Evolutionary conservation across 2,329 filamentous ascomycete species (phyloP).

Genomic region (Penicillium corylophilum): DNA sequence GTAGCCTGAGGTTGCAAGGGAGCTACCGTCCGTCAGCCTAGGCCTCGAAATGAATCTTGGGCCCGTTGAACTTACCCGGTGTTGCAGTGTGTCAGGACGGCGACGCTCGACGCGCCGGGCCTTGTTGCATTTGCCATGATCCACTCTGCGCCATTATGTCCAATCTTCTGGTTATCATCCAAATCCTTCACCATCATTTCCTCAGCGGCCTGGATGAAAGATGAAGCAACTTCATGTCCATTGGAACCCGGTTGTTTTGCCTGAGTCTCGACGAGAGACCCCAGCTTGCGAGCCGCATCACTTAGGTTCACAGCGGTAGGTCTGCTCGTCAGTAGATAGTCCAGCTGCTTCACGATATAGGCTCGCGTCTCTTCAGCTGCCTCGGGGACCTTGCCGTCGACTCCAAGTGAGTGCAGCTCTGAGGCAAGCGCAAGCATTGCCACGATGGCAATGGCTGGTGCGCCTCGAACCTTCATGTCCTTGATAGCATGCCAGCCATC

Average conservation of each 20-base stretch:
- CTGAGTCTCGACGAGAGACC: constrained; percentile 57
- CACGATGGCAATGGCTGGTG: constrained; percentile 97
- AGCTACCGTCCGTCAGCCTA: constrained; percentile 50
- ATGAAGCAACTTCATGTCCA: constrained; percentile 56
- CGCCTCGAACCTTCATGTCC: constrained; percentile 67
- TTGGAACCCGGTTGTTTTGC: constrained; percentile 34
- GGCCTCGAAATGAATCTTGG: background rate
- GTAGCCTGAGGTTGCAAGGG: constrained; percentile 94
- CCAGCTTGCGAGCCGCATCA: constrained; percentile 83
- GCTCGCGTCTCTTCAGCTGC: constrained; percentile 61
- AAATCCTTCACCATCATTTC: constrained; percentile 84
- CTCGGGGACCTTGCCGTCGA: constrained; percentile 42
- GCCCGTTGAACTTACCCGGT: constrained; percentile 64
- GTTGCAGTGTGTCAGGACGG: constrained; percentile 97
- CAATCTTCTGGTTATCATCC: constrained; percentile 82
- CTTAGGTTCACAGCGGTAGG: constrained; percentile 94
- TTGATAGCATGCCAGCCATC: constrained; percentile 67
- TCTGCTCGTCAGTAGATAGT: constrained; percentile 83
- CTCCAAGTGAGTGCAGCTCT: constrained; percentile 61
- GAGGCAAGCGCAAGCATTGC: constrained; percentile 85
- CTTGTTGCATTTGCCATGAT: constrained; percentile 60
- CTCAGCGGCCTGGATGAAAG: constrained; percentile 79
- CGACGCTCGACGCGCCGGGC: constrained; percentile 59
- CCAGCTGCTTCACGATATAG: constrained; percentile 73
- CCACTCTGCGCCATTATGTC: constrained; percentile 79